A percentile compares a stretch with the other conserved stretches of the same genome.
Evolutionary conservation across 305 asterid genomes (phyloP).

Genomic region (Striga hermonthica): DNA sequence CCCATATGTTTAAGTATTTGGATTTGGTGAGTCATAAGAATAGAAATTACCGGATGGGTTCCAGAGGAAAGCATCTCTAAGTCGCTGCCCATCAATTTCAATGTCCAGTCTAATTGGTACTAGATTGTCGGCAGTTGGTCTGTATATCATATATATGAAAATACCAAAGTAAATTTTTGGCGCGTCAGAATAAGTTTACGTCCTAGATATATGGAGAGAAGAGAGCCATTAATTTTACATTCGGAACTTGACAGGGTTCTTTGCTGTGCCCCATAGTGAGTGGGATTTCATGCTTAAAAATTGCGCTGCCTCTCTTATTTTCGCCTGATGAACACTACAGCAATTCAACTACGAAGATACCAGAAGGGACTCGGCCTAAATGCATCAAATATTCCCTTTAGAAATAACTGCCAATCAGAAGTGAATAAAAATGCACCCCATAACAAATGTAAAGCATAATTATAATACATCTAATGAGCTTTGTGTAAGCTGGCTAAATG

Average conservation of each 20-base stretch:
- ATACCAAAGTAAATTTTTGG: conserved; percentile 10
- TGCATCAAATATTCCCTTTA: no score
- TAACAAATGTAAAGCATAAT: no score
- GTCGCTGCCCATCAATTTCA: conserved; percentile 83
- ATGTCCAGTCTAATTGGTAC: conserved; percentile 85
- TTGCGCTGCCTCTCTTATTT: no score
- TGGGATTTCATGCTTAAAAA: conserved; percentile 57
- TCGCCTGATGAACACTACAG: no score
- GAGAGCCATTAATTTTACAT: conserved; percentile 46
- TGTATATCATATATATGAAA: conserved; percentile 34
- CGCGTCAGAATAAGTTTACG: no score
- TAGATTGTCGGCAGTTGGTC: conserved; percentile 85
- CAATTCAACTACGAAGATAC: no score
- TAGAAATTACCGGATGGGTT: conserved; percentile 69
- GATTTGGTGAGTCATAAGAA: background rate
- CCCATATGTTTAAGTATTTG: no score
- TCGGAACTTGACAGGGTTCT: conserved; percentile 78
- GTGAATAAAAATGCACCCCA: no score
- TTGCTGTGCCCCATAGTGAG: conserved; percentile 66
- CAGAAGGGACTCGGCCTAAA: no score
- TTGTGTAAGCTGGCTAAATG: no score
- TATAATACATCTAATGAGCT: no score
- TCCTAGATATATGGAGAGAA: background rate
- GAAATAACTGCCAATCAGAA: no score
- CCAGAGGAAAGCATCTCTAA: conserved; percentile 84